Base-by-base conservation (phyloP, 2,329 filamentous ascomycete species). In the Pseudogymnoascus pannorum region DNA sequence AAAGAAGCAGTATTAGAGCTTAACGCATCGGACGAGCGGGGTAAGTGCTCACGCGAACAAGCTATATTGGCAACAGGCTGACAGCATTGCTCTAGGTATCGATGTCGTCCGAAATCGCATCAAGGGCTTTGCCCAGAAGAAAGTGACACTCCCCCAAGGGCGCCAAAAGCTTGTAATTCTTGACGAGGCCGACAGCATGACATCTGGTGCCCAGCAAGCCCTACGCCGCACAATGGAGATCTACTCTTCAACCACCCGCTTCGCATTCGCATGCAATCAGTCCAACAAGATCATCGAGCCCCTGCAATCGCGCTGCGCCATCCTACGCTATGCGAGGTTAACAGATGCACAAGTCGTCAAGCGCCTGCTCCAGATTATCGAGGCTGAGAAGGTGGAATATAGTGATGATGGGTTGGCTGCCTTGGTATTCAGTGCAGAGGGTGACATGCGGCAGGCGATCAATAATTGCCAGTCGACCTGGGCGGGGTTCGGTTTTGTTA, bases 231-330 rank as follows among this genome's bases (percentile, higher is more conserved):
- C 94, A 0, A 99, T 99, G 94, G 94, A 99, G 75, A 99, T 97
- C 59, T 97, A 97, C 78, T 95, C 91, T 42, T 88, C 92, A 65
- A 99, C 94, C 1, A 99, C 94, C 2, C 85, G 94, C 62, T 99
- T 99, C 72, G 94, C 94, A 0, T 99, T 99, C 71, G 94, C 94
- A 2, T 99, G 94, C 80, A 99, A 99, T 75, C 91, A 96, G 78
- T 94, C 89, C 65, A 99, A 97, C 79, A 99, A 97, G 77, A 97
- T 99, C 72, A 99, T 99, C 74, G 94, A 99, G 75, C 94, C 94
- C n/a, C 81, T 99, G 59, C 94, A 99, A 75, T 97, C 92, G 16
- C 86, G 94, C 69, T 99, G 94, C 73, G 94, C 94, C 18, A 97
- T 99, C 72, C 83, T 99, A 61, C 88, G 94, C 63, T 99, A 97